Evolutionary conservation across 371 early-diverging fungal genomes (phyloP), one percentile per base, ranked within the genome.

Genomic region (Phascolomyces articulosus): DNA sequence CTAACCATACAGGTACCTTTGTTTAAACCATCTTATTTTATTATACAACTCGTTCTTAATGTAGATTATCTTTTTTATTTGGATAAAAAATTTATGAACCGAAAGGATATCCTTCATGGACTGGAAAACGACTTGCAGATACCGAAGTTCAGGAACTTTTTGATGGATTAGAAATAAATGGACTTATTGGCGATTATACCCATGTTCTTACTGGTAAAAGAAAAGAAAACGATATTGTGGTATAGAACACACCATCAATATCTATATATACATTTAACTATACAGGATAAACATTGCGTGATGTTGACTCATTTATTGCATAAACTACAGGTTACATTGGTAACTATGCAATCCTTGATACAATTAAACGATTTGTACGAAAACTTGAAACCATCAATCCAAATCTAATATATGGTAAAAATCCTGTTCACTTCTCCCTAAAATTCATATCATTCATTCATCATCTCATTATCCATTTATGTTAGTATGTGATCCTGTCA

Each of bases 1-100:
- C 93, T 47, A 97, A 96, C 75, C 96, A 96, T 77, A 93, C 95
- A 48, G 89, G 89, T 87, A 67, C 51, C n/a, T n/a, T n/a, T n/a
- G n/a, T n/a, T n/a, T n/a, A n/a, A n/a, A n/a, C n/a, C n/a, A n/a
- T n/a, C n/a, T n/a, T n/a, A n/a, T n/a, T n/a, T n/a, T n/a, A n/a
- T n/a, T n/a, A n/a, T n/a, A n/a, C n/a, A n/a, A n/a, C n/a, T n/a
- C n/a, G n/a, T n/a, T n/a, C n/a, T n/a, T n/a, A n/a, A n/a, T n/a
- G n/a, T n/a, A n/a, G n/a, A n/a, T n/a, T n/a, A n/a, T n/a, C n/a
- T n/a, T n/a, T n/a, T n/a, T n/a, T n/a, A n/a, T n/a, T n/a, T n/a
- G n/a, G n/a, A n/a, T n/a, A n/a, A n/a, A n/a, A n/a, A n/a, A n/a
- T n/a, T n/a, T n/a, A n/a, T n/a, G n/a, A n/a, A n/a, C n/a, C n/a